Evolutionary conservation across 2,329 filamentous ascomycete species (phyloP), one percentile per base, ranked within the genome.

Genomic region (Cladosporium sp.): DNA sequence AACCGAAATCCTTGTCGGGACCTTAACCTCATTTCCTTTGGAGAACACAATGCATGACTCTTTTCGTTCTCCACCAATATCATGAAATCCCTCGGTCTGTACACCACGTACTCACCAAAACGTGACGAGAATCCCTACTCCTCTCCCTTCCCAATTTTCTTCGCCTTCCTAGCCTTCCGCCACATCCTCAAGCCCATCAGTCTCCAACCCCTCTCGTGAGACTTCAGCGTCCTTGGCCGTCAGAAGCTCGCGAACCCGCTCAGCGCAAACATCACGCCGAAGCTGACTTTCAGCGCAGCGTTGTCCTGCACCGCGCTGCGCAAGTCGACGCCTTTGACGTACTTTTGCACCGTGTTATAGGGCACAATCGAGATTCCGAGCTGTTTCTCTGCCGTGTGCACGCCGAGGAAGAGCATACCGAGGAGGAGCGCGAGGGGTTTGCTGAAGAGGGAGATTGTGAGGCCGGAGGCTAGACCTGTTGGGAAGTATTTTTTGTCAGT

Each of bases 201-300:
- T 12, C 52, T 51, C 49, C 30, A 37, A 5, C 49, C 30, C 17
- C 49, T 37, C 49, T 51, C 65, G 75, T 47, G 43, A 47, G 43
- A 28, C 25, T 28, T 22, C 22, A 47, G 43, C 47, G 47, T 19
- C 34, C 49, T 19, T 39, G 22, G 19, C 30, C 49, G 30, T 51
- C 49, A 84, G 59, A 87, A 80, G 52, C 77, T 72, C 67, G 80
- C 80, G 79, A 88, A 88, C 2, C 83, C 84, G 51, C 88, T 87
- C 68, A 92, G 74, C 25, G 87, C 83, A 74, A 92, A 92, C 28
- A 88, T 88, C 42, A 84, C 68, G n/a, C 85, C 84, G 71, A 92
- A 92, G 3, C 86, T 85, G 20, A 86, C 70, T 69, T 87, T 88
- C 70, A 89, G 88, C 17, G 82, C 82, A 2, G 84, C 80, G 65